A percentile compares a stretch with the other conserved stretches of the same genome.
Conservation (phyloP, 371 early-diverging fungal genomes). For the Mortierella sp. region DNA sequence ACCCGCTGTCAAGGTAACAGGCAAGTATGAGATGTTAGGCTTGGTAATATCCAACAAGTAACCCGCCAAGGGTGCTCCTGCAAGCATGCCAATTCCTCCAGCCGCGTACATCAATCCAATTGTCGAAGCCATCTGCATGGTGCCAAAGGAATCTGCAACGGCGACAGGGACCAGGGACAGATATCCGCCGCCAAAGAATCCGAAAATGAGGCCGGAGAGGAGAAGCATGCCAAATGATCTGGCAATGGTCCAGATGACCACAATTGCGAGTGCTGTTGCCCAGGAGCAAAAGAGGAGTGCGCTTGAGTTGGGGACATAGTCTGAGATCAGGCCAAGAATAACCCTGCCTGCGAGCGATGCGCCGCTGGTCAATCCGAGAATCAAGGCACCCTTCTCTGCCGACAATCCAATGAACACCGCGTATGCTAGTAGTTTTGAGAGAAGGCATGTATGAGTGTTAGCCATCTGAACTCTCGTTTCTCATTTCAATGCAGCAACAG, state of each 20-base stretch:
- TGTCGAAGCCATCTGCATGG: constrained; percentile 45
- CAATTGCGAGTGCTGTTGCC: constrained; percentile 41
- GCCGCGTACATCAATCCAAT: constrained; percentile 49
- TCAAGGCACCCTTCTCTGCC: constrained; percentile 36
- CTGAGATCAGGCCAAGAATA: constrained; percentile 34
- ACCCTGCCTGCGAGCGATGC: constrained; percentile 50
- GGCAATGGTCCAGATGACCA: constrained; percentile 48
- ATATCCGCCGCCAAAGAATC: constrained; percentile 47
- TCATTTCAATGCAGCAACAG: neutral
- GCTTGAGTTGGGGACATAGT: constrained; percentile 39
- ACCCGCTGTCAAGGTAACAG: constrained; percentile 46
- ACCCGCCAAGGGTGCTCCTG: constrained; percentile 50
- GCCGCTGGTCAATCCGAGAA: constrained; percentile 48
- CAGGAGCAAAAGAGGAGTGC: constrained; percentile 46
- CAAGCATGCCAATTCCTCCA: constrained; percentile 48
- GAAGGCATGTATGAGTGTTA: neutral
- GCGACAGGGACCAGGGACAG: constrained; percentile 49
- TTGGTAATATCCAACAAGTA: constrained; percentile 42
- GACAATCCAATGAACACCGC: constrained; percentile 49
- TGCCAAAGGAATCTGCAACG: constrained; percentile 48
- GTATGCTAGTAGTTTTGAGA: constrained; percentile 44
- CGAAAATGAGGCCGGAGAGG: constrained; percentile 34
- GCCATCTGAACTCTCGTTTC: neutral
- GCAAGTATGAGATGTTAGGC: constrained; percentile 46
- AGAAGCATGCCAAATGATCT: constrained; percentile 27